Evolutionary conservation across 805 yeast genomes (phyloP).

Genomic region (Saccharomycopsis amapae): DNA sequence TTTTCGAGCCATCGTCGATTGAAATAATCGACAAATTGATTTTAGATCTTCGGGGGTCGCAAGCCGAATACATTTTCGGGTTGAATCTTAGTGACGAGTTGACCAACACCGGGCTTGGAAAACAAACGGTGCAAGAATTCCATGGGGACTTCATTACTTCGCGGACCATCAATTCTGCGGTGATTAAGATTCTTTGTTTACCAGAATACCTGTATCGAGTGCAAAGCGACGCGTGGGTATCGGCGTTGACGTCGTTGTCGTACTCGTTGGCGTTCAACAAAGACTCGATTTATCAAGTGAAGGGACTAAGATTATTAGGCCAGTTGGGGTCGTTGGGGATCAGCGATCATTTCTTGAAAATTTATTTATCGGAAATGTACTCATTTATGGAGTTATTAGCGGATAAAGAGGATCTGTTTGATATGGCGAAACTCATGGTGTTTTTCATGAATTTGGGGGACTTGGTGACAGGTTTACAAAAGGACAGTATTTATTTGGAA

Average conservation of each 20-base stretch:
- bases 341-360: conserved; percentile 5
- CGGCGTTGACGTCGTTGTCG: conserved; percentile 1
- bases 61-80: neutral
- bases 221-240: neutral
- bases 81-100: neutral
- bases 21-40: conserved; percentile 30
- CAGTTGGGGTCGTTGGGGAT: conserved; percentile 8
- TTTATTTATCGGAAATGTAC: conserved; percentile 1
- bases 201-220: neutral
- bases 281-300: conserved; percentile 11
- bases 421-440: conserved; percentile 1
- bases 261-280: conserved; percentile 4
- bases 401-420: neutral
- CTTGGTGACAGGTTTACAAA: conserved; percentile 4
- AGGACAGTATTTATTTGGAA: neutral
- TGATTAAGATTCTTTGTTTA: conserved; percentile 3
- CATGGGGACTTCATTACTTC: neutral
- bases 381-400: too few relatives aligned
- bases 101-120: neutral
- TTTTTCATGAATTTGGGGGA: conserved; percentile 12
- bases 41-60: neutral
- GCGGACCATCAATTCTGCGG: neutral
- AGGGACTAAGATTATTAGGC: conserved; percentile 8
- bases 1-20: too few relatives aligned
- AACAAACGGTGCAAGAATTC: neutral